Evolutionary conservation across 169 alveolate species (phyloP), one percentile per base, ranked within the genome.

Genomic region (Besnoitia besnoiti): DNA sequence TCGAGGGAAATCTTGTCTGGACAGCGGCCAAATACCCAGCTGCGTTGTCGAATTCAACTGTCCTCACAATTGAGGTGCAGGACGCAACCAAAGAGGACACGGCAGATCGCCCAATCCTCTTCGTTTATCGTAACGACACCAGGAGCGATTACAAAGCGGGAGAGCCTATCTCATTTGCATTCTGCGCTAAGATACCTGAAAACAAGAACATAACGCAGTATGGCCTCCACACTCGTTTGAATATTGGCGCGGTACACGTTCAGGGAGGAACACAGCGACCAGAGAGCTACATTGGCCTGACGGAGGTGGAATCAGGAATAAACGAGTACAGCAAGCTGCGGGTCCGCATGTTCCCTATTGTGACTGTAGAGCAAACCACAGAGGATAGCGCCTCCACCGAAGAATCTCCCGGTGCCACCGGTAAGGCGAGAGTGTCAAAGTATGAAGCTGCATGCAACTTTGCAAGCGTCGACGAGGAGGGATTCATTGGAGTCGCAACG

Each of bases 121-220:
- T 40, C 59, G 59, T 77, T 4, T 77, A 42, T 55, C 59, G 30
- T 21, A 27, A 8, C 8, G 47, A 42, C 3, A n/a, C 39, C 47
- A 73, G 46, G 44, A 73, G 46, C 24, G 82, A 19, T 2, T 73
- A 73, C 46, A n/a, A 21, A 42, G 24, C 19, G 46, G 82, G 82
- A 35, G 35, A 77, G 33, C 59, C 87, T 77, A 10, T 77, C 33
- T 37, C 49, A 39, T 77, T 16, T 21, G 59, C 59, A 4, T 77
- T 77, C 87, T 77, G 87, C 47, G 87, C 87, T 8, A 77, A 44
- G 40, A 27, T 77, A 42, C 87, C 87, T n/a, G 55, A 77, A 16
- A 42, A 37, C 59, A 27, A 27, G 40, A 73, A 73, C 39, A n/a
- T 73, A 16, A 73, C 39, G 8, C n/a, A 77, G 61, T 77, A 77